Evolutionary conservation across 2,329 filamentous ascomycete species (phyloP).

Genomic region (Penicillium sp.): DNA sequence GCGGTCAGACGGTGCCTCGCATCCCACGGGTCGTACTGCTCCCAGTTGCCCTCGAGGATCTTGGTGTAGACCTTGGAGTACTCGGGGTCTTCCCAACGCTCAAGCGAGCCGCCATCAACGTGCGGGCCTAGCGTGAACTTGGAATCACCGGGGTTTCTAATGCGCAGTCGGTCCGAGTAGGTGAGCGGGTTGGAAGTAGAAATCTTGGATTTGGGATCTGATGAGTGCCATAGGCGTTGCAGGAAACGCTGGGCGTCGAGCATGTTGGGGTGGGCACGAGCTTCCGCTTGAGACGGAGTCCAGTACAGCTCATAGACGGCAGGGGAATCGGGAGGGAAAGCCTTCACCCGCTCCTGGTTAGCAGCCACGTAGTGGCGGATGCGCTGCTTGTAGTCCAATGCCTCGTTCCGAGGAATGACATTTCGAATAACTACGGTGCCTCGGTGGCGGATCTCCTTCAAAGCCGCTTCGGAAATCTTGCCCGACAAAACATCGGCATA

Average conservation of each 20-base stretch:
- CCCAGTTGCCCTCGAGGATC: slow-evolving; percentile 72
- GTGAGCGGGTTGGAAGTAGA: slow-evolving; percentile 57
- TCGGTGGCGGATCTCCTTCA: slow-evolving; percentile 53
- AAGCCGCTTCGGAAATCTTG: slow-evolving; percentile 30
- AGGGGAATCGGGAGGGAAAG: slow-evolving; percentile 62
- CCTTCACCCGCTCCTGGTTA: slow-evolving; percentile 53
- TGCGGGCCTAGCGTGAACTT: slow-evolving; percentile 69
- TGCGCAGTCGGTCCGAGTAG: slow-evolving; percentile 69
- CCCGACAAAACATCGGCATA: slow-evolving; percentile 40
- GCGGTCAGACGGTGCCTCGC: slow-evolving; percentile 63
- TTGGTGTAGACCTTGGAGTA: slow-evolving; percentile 70
- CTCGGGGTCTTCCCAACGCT: slow-evolving; percentile 67
- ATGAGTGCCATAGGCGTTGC: slow-evolving; percentile 61
- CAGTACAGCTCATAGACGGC: slow-evolving; percentile 74
- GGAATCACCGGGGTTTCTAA: slow-evolving; percentile 65
- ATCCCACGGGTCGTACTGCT: slow-evolving; percentile 78
- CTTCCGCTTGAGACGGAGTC: slow-evolving; percentile 63
- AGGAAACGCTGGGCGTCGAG: slow-evolving; percentile 59
- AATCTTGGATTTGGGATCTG: slow-evolving; percentile 44
- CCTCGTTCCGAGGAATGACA: slow-evolving; percentile 60
- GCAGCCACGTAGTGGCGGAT: slow-evolving; percentile 60
- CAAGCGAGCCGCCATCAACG: slow-evolving; percentile 67
- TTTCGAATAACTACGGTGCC: slow-evolving; percentile 62
- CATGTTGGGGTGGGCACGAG: slow-evolving; percentile 62
- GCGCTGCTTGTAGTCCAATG: slow-evolving; percentile 60